Base-by-base conservation (phyloP, 2,329 filamentous ascomycete species). In the Fusarium pseudograminearum region DNA sequence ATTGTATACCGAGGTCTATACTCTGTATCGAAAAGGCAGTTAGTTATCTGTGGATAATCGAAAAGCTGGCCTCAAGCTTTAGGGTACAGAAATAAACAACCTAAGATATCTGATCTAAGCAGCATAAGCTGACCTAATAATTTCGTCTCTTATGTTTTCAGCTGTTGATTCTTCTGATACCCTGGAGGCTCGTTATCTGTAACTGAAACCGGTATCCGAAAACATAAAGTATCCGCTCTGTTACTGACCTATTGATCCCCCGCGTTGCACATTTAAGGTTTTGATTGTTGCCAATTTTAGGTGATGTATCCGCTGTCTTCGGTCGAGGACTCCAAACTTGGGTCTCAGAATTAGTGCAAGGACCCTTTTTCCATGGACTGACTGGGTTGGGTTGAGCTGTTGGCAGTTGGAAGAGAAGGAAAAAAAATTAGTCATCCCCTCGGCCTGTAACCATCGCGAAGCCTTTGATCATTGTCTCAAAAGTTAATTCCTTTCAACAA, bases 311-410 rank as follows among this genome's bases (percentile, higher is more conserved):
- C 51, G 55, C 24, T 59, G 42, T 31, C 45, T 36, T 70, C 69
- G 65, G 69, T 42, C 42, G 24, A 41, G 45, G 45, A 30, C 24
- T 31, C 52, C 56, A 57, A 57, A 46, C 57, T 24, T 15, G 57
- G 42, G 46, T 41, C 44, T 28, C 22, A 20, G n/a, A 34, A n/a
- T 11, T 2, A 18, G 41, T 44, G 47, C 48, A 55, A 45, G 30
- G 61, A 45, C 48, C 62, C 33, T 61, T 70, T 45, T 12, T 45
- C 12, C 11, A 40, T 40, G n/a, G 12, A 12, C n/a, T 40, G n/a
- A 11, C 7, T 38, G n/a, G 18, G 18, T 12, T 34, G 34, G 34
- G 34, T 38, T 20, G 36, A 30, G 12, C n/a, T 22, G 4, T 22
- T 36, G 36, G 11, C 36, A 40, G 26, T 31, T 30, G 48, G 24